Evolutionary conservation across 441 rosid genomes (phyloP).

Genomic region (Aleurites moluccanus): DNA sequence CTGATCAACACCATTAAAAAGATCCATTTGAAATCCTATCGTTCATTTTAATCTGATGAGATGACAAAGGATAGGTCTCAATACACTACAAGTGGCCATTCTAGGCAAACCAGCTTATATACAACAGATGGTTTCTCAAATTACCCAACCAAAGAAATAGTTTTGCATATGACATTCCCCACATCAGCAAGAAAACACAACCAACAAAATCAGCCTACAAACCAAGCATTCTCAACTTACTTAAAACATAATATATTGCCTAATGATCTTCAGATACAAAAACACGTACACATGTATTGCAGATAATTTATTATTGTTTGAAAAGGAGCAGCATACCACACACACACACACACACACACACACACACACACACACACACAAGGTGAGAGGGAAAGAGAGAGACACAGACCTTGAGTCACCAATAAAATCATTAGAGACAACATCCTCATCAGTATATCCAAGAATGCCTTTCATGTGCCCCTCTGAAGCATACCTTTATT

Average conservation of each 20-base stretch:
- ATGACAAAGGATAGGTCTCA: background rate
- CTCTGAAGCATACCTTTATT: conserved; percentile 81
- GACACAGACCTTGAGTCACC: conserved; percentile 80
- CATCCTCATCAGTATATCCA: conserved; percentile 97
- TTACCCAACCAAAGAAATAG: background rate
- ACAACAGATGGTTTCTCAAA: background rate
- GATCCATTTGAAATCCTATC: background rate
- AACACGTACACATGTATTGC: too few relatives aligned
- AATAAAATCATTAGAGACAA: conserved; percentile 91
- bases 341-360: too few relatives aligned
- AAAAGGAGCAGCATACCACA: background rate
- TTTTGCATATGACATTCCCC: background rate
- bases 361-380: too few relatives aligned
- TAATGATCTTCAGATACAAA: too few relatives aligned
- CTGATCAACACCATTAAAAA: background rate
- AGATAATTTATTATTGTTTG: background rate
- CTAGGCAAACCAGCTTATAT: background rate
- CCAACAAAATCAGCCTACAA: background rate
- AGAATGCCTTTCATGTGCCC: conserved; percentile 92
- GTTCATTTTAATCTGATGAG: background rate
- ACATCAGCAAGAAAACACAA: background rate
- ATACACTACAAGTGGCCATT: background rate
- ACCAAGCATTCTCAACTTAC: background rate
- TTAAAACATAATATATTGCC: background rate
- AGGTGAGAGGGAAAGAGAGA: conserved; percentile 17